Conservation (phyloP, 1,284 basidiomycete species). For the Golubevia sp. region DNA sequence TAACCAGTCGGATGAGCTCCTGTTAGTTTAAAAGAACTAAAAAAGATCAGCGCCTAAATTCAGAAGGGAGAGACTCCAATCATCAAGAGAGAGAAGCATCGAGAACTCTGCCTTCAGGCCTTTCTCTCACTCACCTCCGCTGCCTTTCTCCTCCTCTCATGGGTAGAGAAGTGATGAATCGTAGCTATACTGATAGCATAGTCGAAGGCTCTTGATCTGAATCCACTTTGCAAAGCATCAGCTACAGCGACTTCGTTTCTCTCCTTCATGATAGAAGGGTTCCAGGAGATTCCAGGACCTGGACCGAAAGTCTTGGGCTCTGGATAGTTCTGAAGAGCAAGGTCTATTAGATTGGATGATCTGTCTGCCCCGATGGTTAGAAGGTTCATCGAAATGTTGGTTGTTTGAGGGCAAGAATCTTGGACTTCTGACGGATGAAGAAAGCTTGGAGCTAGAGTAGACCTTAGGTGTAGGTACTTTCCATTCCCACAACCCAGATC, state of each 20-base stretch:
- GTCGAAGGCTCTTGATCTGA: constrained; percentile 30
- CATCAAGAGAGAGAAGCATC: background rate
- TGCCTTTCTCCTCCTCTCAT: constrained; percentile 28
- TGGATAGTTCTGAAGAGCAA: constrained; percentile 34
- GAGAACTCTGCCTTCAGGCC: too few species aligned
- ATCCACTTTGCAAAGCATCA: constrained; percentile 41
- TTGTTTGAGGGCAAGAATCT: background rate
- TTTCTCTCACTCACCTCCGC: constrained; percentile 41
- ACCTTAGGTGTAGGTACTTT: constrained; percentile 74
- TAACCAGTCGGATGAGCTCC: constrained; percentile 5
- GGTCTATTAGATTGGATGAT: constrained; percentile 70
- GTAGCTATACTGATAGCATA: constrained; percentile 58
- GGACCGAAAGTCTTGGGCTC: constrained; percentile 4
- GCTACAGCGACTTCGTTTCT: constrained; percentile 50
- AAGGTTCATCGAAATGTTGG: constrained; percentile 4
- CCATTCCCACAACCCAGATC: constrained; percentile 98
- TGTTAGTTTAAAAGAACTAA: background rate
- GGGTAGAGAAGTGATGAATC: constrained; percentile 56
- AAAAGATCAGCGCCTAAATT: background rate
- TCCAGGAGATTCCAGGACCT: background rate
- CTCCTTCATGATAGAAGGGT: background rate
- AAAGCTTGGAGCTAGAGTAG: constrained; percentile 17
- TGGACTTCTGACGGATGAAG: constrained; percentile 4
- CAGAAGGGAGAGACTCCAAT: background rate
- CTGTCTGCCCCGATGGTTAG: constrained; percentile 65